Base-by-base conservation (phyloP, 2,329 filamentous ascomycete genomes). In the Calonectria honghensis region DNA sequence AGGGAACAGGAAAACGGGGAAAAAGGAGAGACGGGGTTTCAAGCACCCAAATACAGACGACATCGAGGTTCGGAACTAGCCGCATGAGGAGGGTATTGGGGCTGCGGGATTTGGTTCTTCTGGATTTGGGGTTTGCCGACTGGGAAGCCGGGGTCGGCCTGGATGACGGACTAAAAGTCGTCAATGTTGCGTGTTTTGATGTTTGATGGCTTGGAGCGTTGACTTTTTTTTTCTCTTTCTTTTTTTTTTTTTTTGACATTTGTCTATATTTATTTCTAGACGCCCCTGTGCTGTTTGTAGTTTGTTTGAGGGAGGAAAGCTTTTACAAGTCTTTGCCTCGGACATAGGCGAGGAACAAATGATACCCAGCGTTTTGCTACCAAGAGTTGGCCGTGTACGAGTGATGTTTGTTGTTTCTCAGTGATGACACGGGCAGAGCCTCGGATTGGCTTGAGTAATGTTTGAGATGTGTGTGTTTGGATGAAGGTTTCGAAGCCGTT, bases 321-420 rank as follows among this genome's bases (percentile, higher is more conserved):
- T 29, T 29, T 27, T 29, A 57, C 11, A 64, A 37, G 71, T 68
- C 71, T 73, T 66, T 70, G 72, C 73, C 77, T n/a, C 65, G 27
- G 73, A 73, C 69, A 77, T 70, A 76, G 72, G 68, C 70, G 68
- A 68, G 57, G 76, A 78, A 73, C 77, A 78, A 80, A 81, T 81
- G 79, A 81, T 81, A 81, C 79, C 79, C 79, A 81, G 73, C 74
- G 64, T 75, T 81, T 81, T 79, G 74, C 73, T 75, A 70, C 51
- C 29, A 73, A 63, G 27, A 73, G 61, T 70, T 32, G 9, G 24
- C 35, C 0, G 3, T 45, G 24, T 9, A 31, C 35, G 35, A 29
- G 41, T 61, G 48, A 61, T 52, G 31, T 48, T n/a, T 64, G n/a
- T 39, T 67, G 41, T 31, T 63, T 57, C 6, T 27, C 20, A 29